phyloP scores from a whole-genome alignment of 352 stramenopile genomes.

The Phytophthora pinifolia region DNA sequence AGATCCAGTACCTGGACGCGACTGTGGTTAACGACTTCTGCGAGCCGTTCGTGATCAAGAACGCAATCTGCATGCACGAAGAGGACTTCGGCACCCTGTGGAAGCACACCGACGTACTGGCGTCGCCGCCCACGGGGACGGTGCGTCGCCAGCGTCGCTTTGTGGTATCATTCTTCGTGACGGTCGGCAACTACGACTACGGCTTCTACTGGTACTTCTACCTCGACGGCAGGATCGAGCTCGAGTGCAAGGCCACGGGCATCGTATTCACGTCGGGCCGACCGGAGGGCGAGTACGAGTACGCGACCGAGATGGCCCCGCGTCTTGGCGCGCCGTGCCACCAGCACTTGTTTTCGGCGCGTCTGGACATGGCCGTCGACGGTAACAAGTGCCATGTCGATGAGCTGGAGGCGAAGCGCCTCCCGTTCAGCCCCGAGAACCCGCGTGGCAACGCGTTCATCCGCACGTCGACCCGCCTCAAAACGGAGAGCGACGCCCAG shows the following conservation, averaged over 20 bases:
- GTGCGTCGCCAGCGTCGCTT: constrained; percentile 74
- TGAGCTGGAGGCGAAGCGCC: constrained; percentile 61
- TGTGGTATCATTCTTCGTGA: constrained; percentile 83
- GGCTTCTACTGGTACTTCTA: constrained; percentile 50
- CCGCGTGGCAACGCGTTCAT: constrained; percentile 65
- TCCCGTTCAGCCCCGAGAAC: constrained; percentile 44
- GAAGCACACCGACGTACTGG: constrained; percentile 67
- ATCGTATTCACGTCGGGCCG: constrained; percentile 81
- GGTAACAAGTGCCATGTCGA: constrained; percentile 51
- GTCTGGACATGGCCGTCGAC: constrained; percentile 78
- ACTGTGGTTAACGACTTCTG: constrained; percentile 33
- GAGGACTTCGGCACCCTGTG: constrained; percentile 44
- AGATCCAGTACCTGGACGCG: constrained; percentile 32
- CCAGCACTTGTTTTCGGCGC: constrained; percentile 82
- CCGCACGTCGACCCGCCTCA: constrained; percentile 46
- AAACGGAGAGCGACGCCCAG: constrained; percentile 49
- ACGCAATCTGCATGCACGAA: constrained; percentile 36
- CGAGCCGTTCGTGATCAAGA: constrained; percentile 34
- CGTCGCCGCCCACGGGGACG: constrained; percentile 23
- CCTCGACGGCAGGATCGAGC: constrained; percentile 56
- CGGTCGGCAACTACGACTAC: constrained; percentile 89
- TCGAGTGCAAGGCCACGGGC: constrained; percentile 81
- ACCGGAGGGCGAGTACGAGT: constrained; percentile 55
- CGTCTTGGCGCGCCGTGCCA: constrained; percentile 68
- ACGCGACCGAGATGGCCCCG: constrained; percentile 48